Base-by-base conservation (phyloP, 352 stramenopile genomes). In the Aphanomyces invadans region DNA sequence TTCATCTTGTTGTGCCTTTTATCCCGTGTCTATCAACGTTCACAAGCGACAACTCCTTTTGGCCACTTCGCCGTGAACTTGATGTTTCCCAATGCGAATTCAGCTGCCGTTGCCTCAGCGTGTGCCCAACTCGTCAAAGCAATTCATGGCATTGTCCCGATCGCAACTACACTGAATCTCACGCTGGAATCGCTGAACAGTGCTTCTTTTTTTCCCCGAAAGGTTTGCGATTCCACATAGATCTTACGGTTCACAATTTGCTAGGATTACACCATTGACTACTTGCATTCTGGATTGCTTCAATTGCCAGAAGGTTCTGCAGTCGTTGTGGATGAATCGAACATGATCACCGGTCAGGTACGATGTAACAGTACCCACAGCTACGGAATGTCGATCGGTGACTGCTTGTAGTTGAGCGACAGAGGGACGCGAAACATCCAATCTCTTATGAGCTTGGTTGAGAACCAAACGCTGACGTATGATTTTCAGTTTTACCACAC, bases 401-500 rank as follows among this genome's bases (percentile, higher is more conserved):
- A n/a, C n/a, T n/a, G n/a, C n/a, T 21, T 62, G 28, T 72, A 89
- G 57, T 55, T 93, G 63, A 83, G 81, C 52, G 81, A 86, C 0
- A 75, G 87, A 53, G 85, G 82, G 17, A 80, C 89, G 15, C 86
- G 84, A 70, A 93, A 93, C 45, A 65, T 93, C 29, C 75, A 71
- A 3, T 82, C 81, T 9, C 67, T 93, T 29, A 78, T 90, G 68
- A 81, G 79, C 5, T 74, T 93, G 15, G 74, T 91, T 2, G 73
- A 77, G 28, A 90, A 88, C 69, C 84, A 90, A 79, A 65, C 90
- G 26, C 72, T 93, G 19, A 78, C 81, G 12, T 93, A 93, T 63
- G 85, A 93, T 48, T 93, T 93, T 45, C 78, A 89, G 55, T 93
- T 79, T 56, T 93, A 90, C 73, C 83, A 75, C 49, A 90, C 89